Percentiles rank a stretch among this genome's conserved stretches.
Evolutionary conservation across 2,329 filamentous ascomycete species (phyloP).

Genomic region (Xylariaceae sp.): DNA sequence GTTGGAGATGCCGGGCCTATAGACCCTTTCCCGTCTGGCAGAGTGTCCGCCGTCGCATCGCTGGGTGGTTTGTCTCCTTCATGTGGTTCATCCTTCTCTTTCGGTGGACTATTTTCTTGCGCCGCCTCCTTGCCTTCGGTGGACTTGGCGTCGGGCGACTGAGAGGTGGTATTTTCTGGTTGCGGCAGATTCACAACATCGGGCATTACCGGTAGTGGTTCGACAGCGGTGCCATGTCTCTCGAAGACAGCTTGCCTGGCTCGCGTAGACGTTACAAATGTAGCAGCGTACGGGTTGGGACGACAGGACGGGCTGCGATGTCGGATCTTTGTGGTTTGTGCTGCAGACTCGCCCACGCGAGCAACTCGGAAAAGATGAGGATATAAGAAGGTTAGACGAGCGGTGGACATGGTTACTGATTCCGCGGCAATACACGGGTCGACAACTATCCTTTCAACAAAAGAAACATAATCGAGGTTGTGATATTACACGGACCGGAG

Average conservation of each 20-base stretch:
- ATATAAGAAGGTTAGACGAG: slow-evolving; percentile 71
- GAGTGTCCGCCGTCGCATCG: slow-evolving; percentile 13
- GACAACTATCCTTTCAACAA: slow-evolving; percentile 5
- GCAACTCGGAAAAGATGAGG: slow-evolving; percentile 67
- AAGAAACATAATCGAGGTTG: slow-evolving; percentile 19
- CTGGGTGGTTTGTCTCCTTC: slow-evolving; percentile 17
- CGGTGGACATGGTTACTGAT: slow-evolving; percentile 59
- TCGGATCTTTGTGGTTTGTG: slow-evolving; percentile 50
- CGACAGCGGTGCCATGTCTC: slow-evolving; percentile 66
- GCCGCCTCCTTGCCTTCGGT: slow-evolving; percentile 21
- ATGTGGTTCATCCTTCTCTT: slow-evolving; percentile 19
- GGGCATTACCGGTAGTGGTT: slow-evolving; percentile 50
- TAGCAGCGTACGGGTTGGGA: slow-evolving; percentile 36
- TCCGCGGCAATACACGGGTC: slow-evolving; percentile 7
- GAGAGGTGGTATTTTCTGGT: slow-evolving; percentile 26
- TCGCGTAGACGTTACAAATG: slow-evolving; percentile 47
- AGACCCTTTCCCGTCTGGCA: slow-evolving; percentile 5
- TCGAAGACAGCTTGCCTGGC: slow-evolving; percentile 54
- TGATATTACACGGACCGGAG: not conserved
- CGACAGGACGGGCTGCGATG: slow-evolving; percentile 40
- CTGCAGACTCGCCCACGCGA: slow-evolving; percentile 52
- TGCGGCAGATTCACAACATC: slow-evolving; percentile 38
- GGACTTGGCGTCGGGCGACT: slow-evolving; percentile 19
- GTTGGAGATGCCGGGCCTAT: slow-evolving; percentile 27
- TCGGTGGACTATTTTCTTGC: slow-evolving; percentile 20